Percentiles rank a stretch among this genome's conserved stretches.
Evolutionary conservation across 2,329 filamentous ascomycete species (phyloP).

Genomic region (Pseudopithomyces chartarum): DNA sequence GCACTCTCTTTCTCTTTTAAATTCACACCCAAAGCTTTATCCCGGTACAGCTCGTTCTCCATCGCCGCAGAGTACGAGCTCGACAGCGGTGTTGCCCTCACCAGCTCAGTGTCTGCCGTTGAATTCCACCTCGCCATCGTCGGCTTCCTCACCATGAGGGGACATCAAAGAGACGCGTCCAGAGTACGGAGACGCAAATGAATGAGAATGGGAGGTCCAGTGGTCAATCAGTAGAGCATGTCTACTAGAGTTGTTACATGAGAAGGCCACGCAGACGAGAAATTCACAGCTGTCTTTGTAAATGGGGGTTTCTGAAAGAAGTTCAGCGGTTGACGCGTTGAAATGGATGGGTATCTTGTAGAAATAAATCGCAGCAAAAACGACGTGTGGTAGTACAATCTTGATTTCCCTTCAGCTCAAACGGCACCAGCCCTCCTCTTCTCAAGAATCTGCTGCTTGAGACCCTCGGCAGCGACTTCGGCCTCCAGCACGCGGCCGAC

Average conservation of each 20-base stretch:
- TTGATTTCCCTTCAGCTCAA: conserved; percentile 12
- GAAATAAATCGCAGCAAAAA: neutral
- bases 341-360: conserved; percentile 4
- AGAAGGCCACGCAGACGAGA: neutral
- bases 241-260: too few relatives aligned
- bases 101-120: neutral
- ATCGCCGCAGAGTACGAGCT: neutral
- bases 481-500: conserved; percentile 83
- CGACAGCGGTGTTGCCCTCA: neutral
- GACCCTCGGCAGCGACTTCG: conserved; percentile 77
- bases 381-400: neutral
- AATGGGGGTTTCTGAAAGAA: neutral
- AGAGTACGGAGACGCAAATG: too few relatives aligned
- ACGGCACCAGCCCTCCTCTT: conserved; percentile 40
- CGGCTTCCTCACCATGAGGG: too few relatives aligned
- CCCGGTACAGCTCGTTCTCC: neutral
- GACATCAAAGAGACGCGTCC: too few relatives aligned
- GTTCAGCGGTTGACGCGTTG: neutral
- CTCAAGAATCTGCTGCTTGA: conserved; percentile 53
- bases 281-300: neutral
- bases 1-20: neutral
- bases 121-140: neutral
- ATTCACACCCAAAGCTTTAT: neutral
- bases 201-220: too few relatives aligned
- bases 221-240: too few relatives aligned